These are phyloP conservation scores for Metahyphopichia silvanorum DNA, from an alignment of 805 yeast genomes.

Conservation along the genomic window DNA sequence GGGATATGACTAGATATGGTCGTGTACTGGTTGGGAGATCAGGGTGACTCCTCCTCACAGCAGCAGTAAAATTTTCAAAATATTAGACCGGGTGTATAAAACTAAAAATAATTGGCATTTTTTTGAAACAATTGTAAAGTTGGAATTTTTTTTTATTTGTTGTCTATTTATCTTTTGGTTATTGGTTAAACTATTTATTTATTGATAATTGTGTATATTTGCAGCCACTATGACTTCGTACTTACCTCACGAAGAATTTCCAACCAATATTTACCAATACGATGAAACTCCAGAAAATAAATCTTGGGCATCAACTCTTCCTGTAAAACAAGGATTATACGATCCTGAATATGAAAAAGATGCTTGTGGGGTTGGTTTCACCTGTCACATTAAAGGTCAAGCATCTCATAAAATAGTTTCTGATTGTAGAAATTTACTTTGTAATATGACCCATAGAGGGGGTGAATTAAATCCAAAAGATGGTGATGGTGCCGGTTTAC, in stretches of 20 bases:
- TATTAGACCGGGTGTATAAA: too few relatives aligned
- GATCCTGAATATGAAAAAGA: conserved; percentile 93
- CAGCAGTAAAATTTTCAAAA: too few relatives aligned
- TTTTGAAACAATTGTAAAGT: too few relatives aligned
- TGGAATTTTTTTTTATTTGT: too few relatives aligned
- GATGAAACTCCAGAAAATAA: conserved; percentile 75
- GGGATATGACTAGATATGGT: too few relatives aligned
- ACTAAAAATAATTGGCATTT: too few relatives aligned
- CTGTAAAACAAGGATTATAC: conserved; percentile 83
- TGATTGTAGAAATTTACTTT: conserved; percentile 81
- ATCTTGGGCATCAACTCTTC: conserved; percentile 91
- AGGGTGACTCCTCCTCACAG: too few relatives aligned
- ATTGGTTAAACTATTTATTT: too few relatives aligned
- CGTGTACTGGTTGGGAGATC: too few relatives aligned
- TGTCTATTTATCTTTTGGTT: too few relatives aligned
- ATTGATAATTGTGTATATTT: too few relatives aligned
- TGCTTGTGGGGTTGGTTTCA: conserved; percentile 98
- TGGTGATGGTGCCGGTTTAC: conserved; percentile 99
- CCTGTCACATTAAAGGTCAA: conserved; percentile 87
- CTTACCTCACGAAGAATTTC: conserved; percentile 37
- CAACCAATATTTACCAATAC: conserved; percentile 50
- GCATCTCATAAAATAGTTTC: conserved; percentile 89
- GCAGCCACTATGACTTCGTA: conserved; percentile 32
- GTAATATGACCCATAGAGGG: conserved; percentile 99
- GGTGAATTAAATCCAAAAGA: conserved; percentile 97